Conservation (phyloP, 2,329 filamentous ascomycete species). For the Talaromyces sp. region DNA sequence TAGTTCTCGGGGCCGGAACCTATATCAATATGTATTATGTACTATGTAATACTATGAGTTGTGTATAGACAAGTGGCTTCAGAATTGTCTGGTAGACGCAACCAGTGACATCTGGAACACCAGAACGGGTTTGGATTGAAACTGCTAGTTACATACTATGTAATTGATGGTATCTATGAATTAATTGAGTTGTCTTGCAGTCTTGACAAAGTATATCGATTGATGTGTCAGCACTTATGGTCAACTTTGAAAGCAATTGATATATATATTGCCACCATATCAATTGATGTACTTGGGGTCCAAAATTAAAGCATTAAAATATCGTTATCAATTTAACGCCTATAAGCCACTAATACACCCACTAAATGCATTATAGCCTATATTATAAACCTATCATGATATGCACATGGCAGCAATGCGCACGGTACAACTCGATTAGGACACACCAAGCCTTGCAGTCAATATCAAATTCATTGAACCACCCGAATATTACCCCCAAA, state of each 20-base stretch:
- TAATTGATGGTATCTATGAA: neutral
- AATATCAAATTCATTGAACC: neutral
- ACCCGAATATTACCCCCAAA: neutral
- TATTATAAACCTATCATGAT: neutral
- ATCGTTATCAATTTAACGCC: neutral
- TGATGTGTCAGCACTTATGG: too few species aligned
- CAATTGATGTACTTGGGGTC: too few species aligned
- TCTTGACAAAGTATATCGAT: too few species aligned
- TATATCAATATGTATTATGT: too few species aligned
- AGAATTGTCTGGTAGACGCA: too few species aligned
- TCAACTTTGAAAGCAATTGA: too few species aligned
- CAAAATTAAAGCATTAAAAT: too few species aligned
- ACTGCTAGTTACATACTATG: neutral
- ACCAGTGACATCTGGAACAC: too few species aligned
- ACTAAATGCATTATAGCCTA: neutral
- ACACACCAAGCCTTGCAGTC: neutral
- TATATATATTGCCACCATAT: too few species aligned
- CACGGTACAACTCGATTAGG: neutral
- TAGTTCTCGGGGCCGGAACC: too few species aligned
- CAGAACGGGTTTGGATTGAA: neutral
- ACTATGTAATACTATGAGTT: too few species aligned
- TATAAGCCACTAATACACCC: neutral
- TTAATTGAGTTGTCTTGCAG: neutral
- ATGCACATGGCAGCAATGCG: neutral
- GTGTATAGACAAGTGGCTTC: too few species aligned